Conservation (phyloP, 2,329 filamentous ascomycete genomes). For the Colletotrichum sp. region DNA sequence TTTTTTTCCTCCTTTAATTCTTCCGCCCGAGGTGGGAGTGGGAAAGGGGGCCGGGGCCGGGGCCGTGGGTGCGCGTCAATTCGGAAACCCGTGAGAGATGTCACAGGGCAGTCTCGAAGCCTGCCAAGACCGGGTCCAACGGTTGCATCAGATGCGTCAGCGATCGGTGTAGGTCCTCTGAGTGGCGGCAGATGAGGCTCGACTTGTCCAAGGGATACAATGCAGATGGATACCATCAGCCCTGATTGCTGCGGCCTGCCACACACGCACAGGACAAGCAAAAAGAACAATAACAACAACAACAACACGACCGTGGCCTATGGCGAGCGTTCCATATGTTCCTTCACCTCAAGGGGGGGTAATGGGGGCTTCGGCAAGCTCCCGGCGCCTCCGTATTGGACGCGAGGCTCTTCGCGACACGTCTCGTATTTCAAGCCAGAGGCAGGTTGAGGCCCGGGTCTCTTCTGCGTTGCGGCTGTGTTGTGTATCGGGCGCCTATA, state of each 20-base stretch:
- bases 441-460: neutral
- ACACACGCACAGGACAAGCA: neutral
- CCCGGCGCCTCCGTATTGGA: neutral
- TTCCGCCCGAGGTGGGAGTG: neutral
- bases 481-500: neutral
- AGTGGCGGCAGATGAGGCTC: neutral
- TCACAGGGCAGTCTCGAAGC: conserved; percentile 15
- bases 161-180: neutral
- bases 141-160: conserved; percentile 5
- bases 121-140: conserved; percentile 11
- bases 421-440: neutral
- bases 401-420: neutral
- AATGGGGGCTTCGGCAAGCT: neutral
- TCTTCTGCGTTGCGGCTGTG: neutral
- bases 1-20: neutral
- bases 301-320: neutral
- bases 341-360: neutral
- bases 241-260: neutral
- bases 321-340: neutral
- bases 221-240: neutral
- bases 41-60: neutral
- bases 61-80: neutral
- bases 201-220: neutral
- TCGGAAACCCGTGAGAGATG: neutral
- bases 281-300: neutral